Evolutionary conservation across 306 rosid species (phyloP).

Genomic region (Quercus dentata): DNA sequence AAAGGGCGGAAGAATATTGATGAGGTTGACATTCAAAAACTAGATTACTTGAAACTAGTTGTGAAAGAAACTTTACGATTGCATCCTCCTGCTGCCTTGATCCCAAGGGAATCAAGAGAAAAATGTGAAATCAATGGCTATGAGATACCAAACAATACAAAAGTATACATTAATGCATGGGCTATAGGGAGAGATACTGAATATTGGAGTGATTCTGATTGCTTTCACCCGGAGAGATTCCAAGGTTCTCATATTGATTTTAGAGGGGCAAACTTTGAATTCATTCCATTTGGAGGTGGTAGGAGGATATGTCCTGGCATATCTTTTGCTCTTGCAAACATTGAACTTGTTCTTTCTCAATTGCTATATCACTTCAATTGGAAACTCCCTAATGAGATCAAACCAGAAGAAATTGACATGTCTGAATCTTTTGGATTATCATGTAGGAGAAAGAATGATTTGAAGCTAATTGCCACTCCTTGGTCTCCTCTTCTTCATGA

Average conservation of each 20-base stretch:
- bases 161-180: constrained; percentile 28
- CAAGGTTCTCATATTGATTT: neutral
- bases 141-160: constrained; percentile 22
- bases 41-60: constrained; percentile 32
- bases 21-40: constrained; percentile 12
- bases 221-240: constrained; percentile 21
- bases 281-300: constrained; percentile 32
- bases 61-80: constrained; percentile 35
- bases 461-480: neutral
- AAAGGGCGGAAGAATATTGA: neutral
- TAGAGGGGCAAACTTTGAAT: neutral
- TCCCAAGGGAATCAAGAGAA: constrained; percentile 26
- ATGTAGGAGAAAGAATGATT: neutral
- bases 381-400: neutral
- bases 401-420: constrained; percentile 11
- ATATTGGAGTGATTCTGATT: constrained; percentile 21
- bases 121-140: constrained; percentile 24
- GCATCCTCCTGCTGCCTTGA: constrained; percentile 30
- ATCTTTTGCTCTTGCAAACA: neutral
- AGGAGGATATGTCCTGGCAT: constrained; percentile 18
- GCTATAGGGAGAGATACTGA: constrained; percentile 44
- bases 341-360: constrained; percentile 11
- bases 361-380: constrained; percentile 10
- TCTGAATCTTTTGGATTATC: neutral
- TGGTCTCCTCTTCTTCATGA: neutral